Conservation (phyloP, 2,329 filamentous ascomycete genomes). For the Helotiales sp. region DNA sequence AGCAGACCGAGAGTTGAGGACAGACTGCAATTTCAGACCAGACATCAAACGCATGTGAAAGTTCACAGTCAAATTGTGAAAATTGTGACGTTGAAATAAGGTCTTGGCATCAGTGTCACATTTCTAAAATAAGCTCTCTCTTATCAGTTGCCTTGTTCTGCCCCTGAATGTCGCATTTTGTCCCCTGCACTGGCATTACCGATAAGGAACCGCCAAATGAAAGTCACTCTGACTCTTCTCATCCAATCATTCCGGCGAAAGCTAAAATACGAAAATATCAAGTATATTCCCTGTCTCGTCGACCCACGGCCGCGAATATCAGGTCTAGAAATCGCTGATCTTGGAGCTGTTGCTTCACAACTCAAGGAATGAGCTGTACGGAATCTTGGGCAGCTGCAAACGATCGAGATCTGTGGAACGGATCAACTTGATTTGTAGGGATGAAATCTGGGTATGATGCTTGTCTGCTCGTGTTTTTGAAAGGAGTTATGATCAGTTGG, state of each 20-base stretch:
- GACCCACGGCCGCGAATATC: slow-evolving; percentile 2
- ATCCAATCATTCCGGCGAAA: not conserved
- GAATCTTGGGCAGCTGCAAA: not conserved
- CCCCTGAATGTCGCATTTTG: slow-evolving; percentile 12
- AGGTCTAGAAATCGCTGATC: slow-evolving; percentile 4
- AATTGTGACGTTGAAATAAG: slow-evolving; percentile 2
- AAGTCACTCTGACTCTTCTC: not conserved
- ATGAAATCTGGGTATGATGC: not conserved
- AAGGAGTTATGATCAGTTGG: not conserved
- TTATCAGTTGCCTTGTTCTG: slow-evolving; percentile 2
- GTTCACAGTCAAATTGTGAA: not conserved
- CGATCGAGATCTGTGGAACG: slow-evolving; percentile 6
- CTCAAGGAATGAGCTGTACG: not conserved
- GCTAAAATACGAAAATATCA: not conserved
- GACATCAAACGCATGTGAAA: not conserved
- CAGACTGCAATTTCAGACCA: too few species aligned
- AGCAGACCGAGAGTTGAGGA: not conserved
- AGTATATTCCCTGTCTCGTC: not conserved
- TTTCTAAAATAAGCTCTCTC: slow-evolving; percentile 7
- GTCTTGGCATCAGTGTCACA: slow-evolving; percentile 3
- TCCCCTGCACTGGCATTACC: not conserved
- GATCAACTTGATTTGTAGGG: slow-evolving; percentile 3
- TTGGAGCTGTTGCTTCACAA: not conserved
- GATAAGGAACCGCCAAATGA: not conserved
- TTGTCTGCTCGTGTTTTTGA: not conserved